Base-by-base conservation (phyloP, 2,329 filamentous ascomycete species). In the Byssochlamys sp. region DNA sequence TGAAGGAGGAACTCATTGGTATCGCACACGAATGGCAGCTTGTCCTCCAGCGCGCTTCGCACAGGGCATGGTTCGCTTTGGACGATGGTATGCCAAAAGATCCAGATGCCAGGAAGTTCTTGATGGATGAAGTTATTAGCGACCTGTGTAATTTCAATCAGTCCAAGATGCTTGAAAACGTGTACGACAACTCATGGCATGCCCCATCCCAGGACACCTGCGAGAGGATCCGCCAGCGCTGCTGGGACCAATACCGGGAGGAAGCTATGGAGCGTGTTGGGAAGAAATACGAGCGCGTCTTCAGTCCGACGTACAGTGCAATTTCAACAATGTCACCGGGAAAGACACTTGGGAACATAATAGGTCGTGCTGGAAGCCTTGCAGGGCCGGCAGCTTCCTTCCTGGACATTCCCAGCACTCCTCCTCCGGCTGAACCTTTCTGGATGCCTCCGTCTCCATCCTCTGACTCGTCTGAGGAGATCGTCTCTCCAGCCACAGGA, bases 51-150 rank as follows among this genome's bases (percentile, higher is more conserved):
- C 55, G 60, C 25, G 65, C 67, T 14, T 71, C 69, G 6, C 65
- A 60, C 24, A 59, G 66, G 29, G 63, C 68, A 26, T 71, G 68
- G 69, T 66, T 67, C 54, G 66, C 61, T 10, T 54, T 62, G n/a
- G 58, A 59, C 5, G 58, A 65, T 14, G 64, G 61, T 12, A 54
- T 58, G 19, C 57, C 60, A 4, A 58, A 59, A 55, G 55, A 61
- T 35, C 55, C 55, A 12, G 60, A 59, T 52, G 57, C 49, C 31
- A 55, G 55, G 50, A 62, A 61, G 9, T 50, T 55, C 11, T 57
- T 48, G 4, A 56, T 61, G 14, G 60, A 64, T 31, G 60, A 61
- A 28, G 63, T 62, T 53, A 61, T 60, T 52, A 63, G 61, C 50
- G 65, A 67, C 39, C 59, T 68, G 25, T 67, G 63, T 53, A 63